phyloP scores from a whole-genome alignment of 371 early-diverging fungal species.

The Actinomortierella wolfii region DNA sequence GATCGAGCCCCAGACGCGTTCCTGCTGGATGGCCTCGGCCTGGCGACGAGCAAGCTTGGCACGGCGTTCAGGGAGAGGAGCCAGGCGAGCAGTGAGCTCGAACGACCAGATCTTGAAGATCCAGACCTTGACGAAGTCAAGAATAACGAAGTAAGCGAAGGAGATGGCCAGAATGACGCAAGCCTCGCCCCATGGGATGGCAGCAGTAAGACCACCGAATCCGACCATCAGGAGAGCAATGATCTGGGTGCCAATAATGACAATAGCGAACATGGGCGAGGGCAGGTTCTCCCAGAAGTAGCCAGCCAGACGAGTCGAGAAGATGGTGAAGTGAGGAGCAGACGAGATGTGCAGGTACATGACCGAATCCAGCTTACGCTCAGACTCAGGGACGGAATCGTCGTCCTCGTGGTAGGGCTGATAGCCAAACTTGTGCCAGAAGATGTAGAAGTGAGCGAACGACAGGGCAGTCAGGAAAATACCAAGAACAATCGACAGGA shows the following conservation, averaged over 20 bases:
- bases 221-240: constrained; percentile 89
- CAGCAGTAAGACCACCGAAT: constrained; percentile 65
- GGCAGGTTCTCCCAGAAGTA: constrained; percentile 90
- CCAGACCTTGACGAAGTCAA: constrained; percentile 82
- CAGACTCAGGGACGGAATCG: constrained; percentile 3
- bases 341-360: constrained; percentile 89
- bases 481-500: constrained; percentile 72
- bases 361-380: constrained; percentile 63
- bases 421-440: constrained; percentile 37
- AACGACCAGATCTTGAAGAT: constrained; percentile 73
- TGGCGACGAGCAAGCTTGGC: constrained; percentile 59
- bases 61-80: constrained; percentile 67
- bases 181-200: constrained; percentile 59
- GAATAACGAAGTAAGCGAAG: constrained; percentile 65
- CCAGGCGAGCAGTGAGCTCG: constrained; percentile 71
- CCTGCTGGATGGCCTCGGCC: constrained; percentile 48
- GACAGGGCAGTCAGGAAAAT: constrained; percentile 66
- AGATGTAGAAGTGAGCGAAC: constrained; percentile 75
- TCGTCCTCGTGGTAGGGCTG: constrained; percentile 18
- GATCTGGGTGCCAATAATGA: constrained; percentile 89
- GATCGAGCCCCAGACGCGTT: constrained; percentile 33
- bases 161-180: constrained; percentile 56
- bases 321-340: constrained; percentile 95
- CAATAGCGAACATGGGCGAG: constrained; percentile 75
- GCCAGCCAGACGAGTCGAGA: constrained; percentile 92